Evolutionary conservation across 495 filamentous ascomycete genomes (phyloP).

Genomic region (Neurospora cerealis): DNA sequence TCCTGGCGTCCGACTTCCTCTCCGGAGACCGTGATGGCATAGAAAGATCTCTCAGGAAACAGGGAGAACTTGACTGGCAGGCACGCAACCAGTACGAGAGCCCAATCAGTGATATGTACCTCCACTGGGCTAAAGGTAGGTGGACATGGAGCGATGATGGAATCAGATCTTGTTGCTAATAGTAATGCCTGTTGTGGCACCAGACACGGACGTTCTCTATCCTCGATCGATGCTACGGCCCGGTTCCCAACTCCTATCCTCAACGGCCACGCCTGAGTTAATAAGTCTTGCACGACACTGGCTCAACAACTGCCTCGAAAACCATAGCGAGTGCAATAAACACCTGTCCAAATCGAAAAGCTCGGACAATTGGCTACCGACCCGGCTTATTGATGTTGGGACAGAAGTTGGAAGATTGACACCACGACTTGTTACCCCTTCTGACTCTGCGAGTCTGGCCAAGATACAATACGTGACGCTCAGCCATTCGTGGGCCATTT

Average conservation of each 20-base stretch:
- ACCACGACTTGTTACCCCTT: not conserved
- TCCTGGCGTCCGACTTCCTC: not conserved
- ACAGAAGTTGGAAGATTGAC: not conserved
- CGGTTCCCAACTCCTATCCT: not conserved
- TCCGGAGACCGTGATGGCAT: not conserved
- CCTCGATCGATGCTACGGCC: not conserved
- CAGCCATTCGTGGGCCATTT: constrained; percentile 4
- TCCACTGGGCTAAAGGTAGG: not conserved
- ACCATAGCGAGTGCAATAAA: not conserved
- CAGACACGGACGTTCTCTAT: not conserved
- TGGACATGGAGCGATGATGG: not conserved
- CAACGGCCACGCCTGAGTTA: not conserved
- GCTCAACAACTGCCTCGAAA: not conserved
- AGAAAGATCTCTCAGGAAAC: not conserved
- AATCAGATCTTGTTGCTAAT: not conserved
- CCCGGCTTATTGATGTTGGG: not conserved
- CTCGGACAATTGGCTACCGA: not conserved
- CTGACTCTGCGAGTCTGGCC: not conserved
- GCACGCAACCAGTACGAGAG: not conserved
- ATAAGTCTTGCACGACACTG: not conserved
- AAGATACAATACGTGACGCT: constrained; percentile 37
- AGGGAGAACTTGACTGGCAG: not conserved
- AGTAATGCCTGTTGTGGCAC: not conserved
- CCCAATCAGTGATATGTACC: not conserved
- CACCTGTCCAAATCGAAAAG: not conserved